Conservation (phyloP, 2,329 filamentous ascomycete species). For the Harringtonia lauricola region DNA sequence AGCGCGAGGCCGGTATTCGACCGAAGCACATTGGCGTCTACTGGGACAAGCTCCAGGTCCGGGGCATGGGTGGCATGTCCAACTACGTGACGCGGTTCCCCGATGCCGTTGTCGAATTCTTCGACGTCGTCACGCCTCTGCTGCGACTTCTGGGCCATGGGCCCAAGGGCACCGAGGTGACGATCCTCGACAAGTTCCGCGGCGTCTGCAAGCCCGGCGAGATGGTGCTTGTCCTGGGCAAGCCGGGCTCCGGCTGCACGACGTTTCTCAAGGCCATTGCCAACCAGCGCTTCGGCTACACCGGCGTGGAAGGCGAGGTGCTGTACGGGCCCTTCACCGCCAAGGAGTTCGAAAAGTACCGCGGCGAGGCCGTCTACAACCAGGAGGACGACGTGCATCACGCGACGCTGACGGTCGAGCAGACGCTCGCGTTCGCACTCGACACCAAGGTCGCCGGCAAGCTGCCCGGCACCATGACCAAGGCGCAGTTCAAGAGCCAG, state of each 20-base stretch:
- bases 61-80: conserved; percentile 61
- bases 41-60: conserved; percentile 69
- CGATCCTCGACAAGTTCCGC: conserved; percentile 62
- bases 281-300: conserved; percentile 51
- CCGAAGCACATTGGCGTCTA: conserved; percentile 70
- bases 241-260: conserved; percentile 62
- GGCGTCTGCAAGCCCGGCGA: conserved; percentile 69
- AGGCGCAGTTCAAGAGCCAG: conserved; percentile 58
- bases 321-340: conserved; percentile 64
- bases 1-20: conserved; percentile 67
- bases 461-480: conserved; percentile 61
- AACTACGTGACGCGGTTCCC: conserved; percentile 69
- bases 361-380: conserved; percentile 78
- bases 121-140: conserved; percentile 60
- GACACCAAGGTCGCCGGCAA: conserved; percentile 79
- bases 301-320: conserved; percentile 54
- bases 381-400: conserved; percentile 80
- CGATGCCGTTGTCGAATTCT: conserved; percentile 63
- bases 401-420: conserved; percentile 74
- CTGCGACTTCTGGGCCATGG: conserved; percentile 53
- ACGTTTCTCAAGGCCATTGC: conserved; percentile 59
- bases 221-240: conserved; percentile 76
- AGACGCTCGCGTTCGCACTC: conserved; percentile 76
- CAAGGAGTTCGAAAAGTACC: conserved; percentile 61
- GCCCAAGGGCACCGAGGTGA: conserved; percentile 58